phyloP scores from a whole-genome alignment of 2,329 filamentous ascomycete genomes.

The Tolypocladium pustulatum region DNA sequence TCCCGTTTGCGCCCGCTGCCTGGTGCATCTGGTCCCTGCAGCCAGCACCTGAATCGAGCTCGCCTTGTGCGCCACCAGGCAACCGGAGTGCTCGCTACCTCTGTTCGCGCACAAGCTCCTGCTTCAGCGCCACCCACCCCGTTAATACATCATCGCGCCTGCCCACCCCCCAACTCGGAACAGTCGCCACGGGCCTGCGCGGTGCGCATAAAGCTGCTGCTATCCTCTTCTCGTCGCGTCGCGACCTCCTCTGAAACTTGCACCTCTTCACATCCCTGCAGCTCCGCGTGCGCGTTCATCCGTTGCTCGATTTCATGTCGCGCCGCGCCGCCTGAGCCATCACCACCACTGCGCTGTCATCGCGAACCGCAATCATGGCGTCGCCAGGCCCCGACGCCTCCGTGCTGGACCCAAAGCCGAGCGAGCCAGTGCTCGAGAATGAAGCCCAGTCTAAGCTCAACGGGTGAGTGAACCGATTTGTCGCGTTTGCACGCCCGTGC shows the following conservation, averaged over 20 bases:
- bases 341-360: constrained; percentile 15
- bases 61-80: neutral
- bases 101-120: neutral
- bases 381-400: constrained; percentile 33
- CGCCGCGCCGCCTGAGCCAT: constrained; percentile 17
- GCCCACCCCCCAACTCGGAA: neutral
- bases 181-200: neutral
- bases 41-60: neutral
- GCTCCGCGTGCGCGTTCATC: constrained; percentile 3
- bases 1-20: no score
- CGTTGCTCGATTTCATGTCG: constrained; percentile 23
- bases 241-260: neutral
- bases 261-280: neutral
- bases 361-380: constrained; percentile 43
- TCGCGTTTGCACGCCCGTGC: neutral
- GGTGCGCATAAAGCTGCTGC: neutral
- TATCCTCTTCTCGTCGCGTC: constrained; percentile 1
- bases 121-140: neutral
- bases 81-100: neutral
- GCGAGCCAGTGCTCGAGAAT: constrained; percentile 15
- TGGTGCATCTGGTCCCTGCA: neutral
- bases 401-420: constrained; percentile 37
- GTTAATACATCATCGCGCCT: neutral
- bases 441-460: constrained; percentile 23
- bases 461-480: constrained; percentile 21